Evolutionary conservation across 305 asterid genomes (phyloP), one percentile per base, ranked within the genome.

Genomic region (Lippia alba): DNA sequence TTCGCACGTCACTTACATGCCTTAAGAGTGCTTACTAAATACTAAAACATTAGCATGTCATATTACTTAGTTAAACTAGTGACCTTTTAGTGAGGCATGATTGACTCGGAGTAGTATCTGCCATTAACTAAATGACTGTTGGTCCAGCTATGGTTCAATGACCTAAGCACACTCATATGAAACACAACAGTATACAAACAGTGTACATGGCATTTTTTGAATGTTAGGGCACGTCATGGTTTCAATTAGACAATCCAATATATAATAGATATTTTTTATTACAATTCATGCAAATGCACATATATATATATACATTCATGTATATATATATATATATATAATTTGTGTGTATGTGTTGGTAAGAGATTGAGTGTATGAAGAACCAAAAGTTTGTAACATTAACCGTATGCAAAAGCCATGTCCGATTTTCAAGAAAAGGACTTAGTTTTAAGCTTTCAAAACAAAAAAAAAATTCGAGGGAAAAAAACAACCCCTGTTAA

Each of bases 21-120:
- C 40, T 63, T 63, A 40, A 63, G 68, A 17, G 58, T 53, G 33
- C 12, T 45, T 19, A 44, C 12, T 18, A 24, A 20, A 40, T 49
- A 17, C n/a, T 49, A 64, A 48, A 64, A 8, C 55, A 48, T 24
- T 48, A 41, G 15, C 46, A 33, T 45, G 24, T 24, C 24, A 24
- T 49, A 24, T 46, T 17, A 45, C 30, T 48, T 64, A 49, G 19
- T 64, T 46, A 24, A 15, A 67, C n/a, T 55, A 7, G 41, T 9
- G 36, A 36, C 9, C 50, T 51, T 30, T 50, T 50, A 6, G 18
- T 8, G 20, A 12, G 40, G 30, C 8, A 11, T n/a, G 17, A 9
- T 39, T 12, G 45, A 55, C 64, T 36, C 39, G 12, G n/a, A n/a
- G n/a, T 24, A 24, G 30, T 24, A 24, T 24, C 30, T 24, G 30